Base-by-base conservation (phyloP, 805 yeast genomes). In the Cyberlindnera meyerae region DNA sequence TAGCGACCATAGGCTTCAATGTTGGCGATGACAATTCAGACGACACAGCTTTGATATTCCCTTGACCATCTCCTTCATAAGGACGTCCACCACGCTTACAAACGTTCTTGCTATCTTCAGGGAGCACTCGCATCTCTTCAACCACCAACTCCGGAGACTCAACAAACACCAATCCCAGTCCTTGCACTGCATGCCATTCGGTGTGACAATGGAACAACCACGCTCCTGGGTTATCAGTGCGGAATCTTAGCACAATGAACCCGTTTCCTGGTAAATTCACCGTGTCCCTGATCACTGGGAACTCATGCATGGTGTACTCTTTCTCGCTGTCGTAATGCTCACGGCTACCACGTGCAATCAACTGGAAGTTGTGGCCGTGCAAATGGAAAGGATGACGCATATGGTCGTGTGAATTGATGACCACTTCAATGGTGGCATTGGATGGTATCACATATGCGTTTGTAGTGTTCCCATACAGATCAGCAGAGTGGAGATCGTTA, bases 181-280 rank as follows among this genome's bases (percentile, higher is more conserved):
- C 94, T 61, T 82, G 90, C 43, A 76, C 81, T 48, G 83, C 73
- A 59, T 83, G 94, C 82, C 88, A 83, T 51, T 83, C 90, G 22
- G 84, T 75, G 53, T 85, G 95, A 60, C 97, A 88, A 57, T 88
- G 97, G 77, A 88, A 83, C 37, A 82, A 75, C 97, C 97, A 88
- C 14, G 85, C 80, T 32, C 97, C 97, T 0, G 96, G 96, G 50
- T 88, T 88, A 50, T 82, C 75, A 7, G 96, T 87, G 45, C 65
- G 69, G 57, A 86, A 86, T 44, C 96, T 66, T 21, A 77, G 51
- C 11, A 77, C 85, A 29, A 78, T 61, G 54, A 76, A 71, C 0
- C 89, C 86, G 45, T 76, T 74, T 6, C 82, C 74, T 27, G 77
- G 73, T 12, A 86, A 77, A 41, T 72, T 66, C n/a, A 79, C 75